These are phyloP conservation scores for Ulmus americana DNA, from an alignment of 331 rosid species.

Conservation along the genomic window DNA sequence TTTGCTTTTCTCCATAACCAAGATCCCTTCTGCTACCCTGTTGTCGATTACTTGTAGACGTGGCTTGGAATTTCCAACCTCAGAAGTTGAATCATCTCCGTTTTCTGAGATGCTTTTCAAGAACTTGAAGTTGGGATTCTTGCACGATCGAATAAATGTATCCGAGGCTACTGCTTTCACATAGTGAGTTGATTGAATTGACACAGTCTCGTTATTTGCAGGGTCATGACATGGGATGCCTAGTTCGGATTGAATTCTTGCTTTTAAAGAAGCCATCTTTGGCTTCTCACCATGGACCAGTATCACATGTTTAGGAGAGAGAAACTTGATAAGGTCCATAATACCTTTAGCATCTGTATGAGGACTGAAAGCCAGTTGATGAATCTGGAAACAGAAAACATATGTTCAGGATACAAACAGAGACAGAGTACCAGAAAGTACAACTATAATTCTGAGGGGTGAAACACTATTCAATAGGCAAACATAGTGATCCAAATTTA, in stretches of 20 bases:
- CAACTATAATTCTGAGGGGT: too few species aligned
- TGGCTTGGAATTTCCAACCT: conserved; percentile 23
- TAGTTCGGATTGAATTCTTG: conserved; percentile 63
- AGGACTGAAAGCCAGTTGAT: conserved; percentile 88
- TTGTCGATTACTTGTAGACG: conserved; percentile 56
- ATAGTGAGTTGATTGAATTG: conserved; percentile 48
- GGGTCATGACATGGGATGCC: conserved; percentile 76
- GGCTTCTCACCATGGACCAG: conserved; percentile 94
- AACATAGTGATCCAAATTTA: too few species aligned
- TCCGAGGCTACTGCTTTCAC: conserved; percentile 49
- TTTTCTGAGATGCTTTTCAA: conserved; percentile 34
- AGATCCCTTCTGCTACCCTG: conserved; percentile 63
- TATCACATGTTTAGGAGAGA: conserved; percentile 80
- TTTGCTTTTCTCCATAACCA: conserved; percentile 49
- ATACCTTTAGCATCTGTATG: conserved; percentile 94
- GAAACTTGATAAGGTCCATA: conserved; percentile 89
- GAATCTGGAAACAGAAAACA: conserved; percentile 54
- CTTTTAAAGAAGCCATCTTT: conserved; percentile 68
- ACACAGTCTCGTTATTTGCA: conserved; percentile 62
- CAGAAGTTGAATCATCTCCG: conserved; percentile 16
- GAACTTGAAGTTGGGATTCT: conserved; percentile 62
- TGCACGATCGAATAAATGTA: conserved; percentile 44
- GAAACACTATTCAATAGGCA: too few species aligned
- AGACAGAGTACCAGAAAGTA: too few species aligned
- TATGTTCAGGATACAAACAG: background rate